Evolutionary conservation across 2,329 filamentous ascomycete species (phyloP).

Genomic region (Fusarium anguioides): DNA sequence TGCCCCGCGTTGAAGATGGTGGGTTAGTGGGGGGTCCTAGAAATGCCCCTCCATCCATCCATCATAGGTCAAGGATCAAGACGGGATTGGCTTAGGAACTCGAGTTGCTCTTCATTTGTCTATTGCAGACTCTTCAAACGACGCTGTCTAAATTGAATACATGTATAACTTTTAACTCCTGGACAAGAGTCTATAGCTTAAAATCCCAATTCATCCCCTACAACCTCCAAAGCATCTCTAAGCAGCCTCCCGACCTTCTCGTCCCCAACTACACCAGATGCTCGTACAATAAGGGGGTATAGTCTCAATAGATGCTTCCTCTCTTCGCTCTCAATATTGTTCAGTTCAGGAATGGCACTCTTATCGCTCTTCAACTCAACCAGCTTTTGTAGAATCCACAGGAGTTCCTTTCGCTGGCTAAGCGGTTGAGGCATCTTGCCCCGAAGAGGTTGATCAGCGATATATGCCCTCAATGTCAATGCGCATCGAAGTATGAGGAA

Average conservation of each 20-base stretch:
- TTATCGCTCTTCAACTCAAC: constrained; percentile 76
- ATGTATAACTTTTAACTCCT: neutral
- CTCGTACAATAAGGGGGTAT: constrained; percentile 80
- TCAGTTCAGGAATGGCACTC: constrained; percentile 71
- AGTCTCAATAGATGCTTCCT: constrained; percentile 83
- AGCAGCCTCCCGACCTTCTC: constrained; percentile 68
- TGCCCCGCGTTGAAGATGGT: constrained; percentile 43
- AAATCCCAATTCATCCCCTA: constrained; percentile 63
- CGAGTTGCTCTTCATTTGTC: constrained; percentile 1
- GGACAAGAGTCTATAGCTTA: neutral
- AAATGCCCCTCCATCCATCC: constrained; percentile 15
- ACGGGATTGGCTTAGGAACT: constrained; percentile 10
- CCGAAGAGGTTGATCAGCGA: constrained; percentile 89
- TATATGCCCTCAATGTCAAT: constrained; percentile 83
- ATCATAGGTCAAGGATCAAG: neutral
- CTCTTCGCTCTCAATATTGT: constrained; percentile 63
- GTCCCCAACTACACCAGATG: constrained; percentile 68
- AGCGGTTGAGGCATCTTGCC: constrained; percentile 90
- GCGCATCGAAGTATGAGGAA: constrained; percentile 86
- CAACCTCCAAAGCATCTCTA: constrained; percentile 69
- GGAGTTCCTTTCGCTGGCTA: constrained; percentile 80
- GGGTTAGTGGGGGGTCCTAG: constrained; percentile 23
- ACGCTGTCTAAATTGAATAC: constrained; percentile 1
- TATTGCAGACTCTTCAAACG: neutral
- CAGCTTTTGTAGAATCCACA: constrained; percentile 75